A percentile compares a stretch with the other conserved stretches of the same genome.
phyloP scores from a whole-genome alignment of 108 stramenopile genomes.

The Chaetoceros tenuissimus region DNA sequence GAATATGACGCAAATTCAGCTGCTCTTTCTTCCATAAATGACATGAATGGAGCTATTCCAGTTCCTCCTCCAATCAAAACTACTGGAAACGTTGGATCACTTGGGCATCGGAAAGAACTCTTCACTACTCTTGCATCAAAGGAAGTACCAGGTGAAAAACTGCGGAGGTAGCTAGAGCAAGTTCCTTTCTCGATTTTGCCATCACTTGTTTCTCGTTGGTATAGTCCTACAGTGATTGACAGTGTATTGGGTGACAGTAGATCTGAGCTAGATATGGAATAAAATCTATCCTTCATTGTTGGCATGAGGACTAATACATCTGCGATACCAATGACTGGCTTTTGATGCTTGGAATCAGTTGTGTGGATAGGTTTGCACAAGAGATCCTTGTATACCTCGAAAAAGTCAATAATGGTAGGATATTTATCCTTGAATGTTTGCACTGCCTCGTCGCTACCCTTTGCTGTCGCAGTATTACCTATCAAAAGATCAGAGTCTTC shows the following conservation, averaged over 20 bases:
- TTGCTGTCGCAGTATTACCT: not conserved
- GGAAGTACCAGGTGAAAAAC: not conserved
- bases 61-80: slow-evolving; percentile 64
- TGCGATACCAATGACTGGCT: not conserved
- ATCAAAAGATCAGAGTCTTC: too few relatives aligned
- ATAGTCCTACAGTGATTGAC: slow-evolving; percentile 15
- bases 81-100: slow-evolving; percentile 31
- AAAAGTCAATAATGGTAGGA: slow-evolving; percentile 5
- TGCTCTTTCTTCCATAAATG: slow-evolving; percentile 50
- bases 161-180: slow-evolving; percentile 16
- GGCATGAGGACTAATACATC: slow-evolving; percentile 11
- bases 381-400: slow-evolving; percentile 4
- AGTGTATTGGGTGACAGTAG: not conserved
- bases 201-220: not conserved
- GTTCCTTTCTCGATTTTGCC: slow-evolving; percentile 4
- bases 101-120: slow-evolving; percentile 48
- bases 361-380: not conserved
- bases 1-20: not conserved
- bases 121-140: not conserved
- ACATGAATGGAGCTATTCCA: slow-evolving; percentile 64
- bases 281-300: slow-evolving; percentile 8
- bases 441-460: not conserved
- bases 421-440: not conserved
- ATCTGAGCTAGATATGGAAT: slow-evolving; percentile 14
- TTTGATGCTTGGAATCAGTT: too few relatives aligned